Evolutionary conservation across 2,329 filamentous ascomycete genomes (phyloP), one percentile per base, ranked within the genome.

Genomic region (Aspergillus texensis): DNA sequence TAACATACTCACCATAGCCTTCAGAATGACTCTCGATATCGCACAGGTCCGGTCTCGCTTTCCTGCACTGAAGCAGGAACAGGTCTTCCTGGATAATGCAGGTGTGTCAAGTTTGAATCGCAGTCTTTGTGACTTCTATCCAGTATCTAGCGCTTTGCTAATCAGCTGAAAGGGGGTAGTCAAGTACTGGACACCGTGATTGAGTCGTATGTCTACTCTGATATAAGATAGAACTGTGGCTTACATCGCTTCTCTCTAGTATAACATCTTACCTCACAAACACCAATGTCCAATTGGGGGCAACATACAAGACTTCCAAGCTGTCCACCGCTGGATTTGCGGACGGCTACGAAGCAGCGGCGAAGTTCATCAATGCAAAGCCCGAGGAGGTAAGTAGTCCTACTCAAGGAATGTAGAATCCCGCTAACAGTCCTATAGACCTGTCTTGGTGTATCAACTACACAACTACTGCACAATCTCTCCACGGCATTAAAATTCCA

Each of bases 231-330:
- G 26, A 3, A 8, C 24, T 11, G 26, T 24, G 19, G 19, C 74
- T 52, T 30, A 50, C 24, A 32, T 19, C 12, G 16, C 30, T 19
- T 11, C 21, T n/a, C 21, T 10, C 48, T 52, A 88, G 88, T 1
- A 88, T 94, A 61, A 81, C 81, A 1, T 81, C 87, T 28, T 93
- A 94, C 69, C 82, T 93, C 10, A 80, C 84, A 43, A 84, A 83
- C 32, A 89, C 83, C 65, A 93, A 94, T 68, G 91, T 93, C 48
- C 91, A 94, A 74, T 84, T 93, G 0, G 91, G 91, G 24, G 90
- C 89, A 3, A 87, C 86, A 0, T 94, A 94, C 73, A 79, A 81
- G 6, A 82, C 86, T 1, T 85, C 88, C 11, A 79, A 85, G 66
- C 78, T 81, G 46, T 88, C 90, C 0, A 91, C 87, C 1, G 78